Conservation (phyloP, 2,329 filamentous ascomycete species). For the Cryphonectria radicalis region DNA sequence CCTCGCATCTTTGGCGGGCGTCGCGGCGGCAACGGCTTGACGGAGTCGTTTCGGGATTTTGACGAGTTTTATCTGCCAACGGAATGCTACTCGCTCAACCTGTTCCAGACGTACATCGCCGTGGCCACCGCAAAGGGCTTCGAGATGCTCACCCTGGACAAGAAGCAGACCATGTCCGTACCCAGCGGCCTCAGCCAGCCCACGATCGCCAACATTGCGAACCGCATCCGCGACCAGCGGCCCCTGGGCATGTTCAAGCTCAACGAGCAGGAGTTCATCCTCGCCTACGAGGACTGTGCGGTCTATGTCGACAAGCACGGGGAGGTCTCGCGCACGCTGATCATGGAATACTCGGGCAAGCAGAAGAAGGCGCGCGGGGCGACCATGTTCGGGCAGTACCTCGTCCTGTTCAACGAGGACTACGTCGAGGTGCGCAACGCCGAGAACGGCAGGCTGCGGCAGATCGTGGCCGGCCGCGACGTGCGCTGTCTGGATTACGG, state of each 20-base stretch:
- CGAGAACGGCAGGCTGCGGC: constrained; percentile 88
- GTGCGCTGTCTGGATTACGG: constrained; percentile 91
- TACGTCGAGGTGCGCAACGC: constrained; percentile 98
- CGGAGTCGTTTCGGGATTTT: constrained; percentile 96
- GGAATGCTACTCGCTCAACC: constrained; percentile 92
- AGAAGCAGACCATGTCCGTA: constrained; percentile 93
- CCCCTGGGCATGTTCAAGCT: constrained; percentile 97
- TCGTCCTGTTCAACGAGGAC: constrained; percentile 92
- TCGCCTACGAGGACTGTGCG: constrained; percentile 93
- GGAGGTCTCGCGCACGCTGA: constrained; percentile 88
- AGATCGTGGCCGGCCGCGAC: constrained; percentile 91
- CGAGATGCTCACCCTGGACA: constrained; percentile 94
- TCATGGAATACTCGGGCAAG: constrained; percentile 98
- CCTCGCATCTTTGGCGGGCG: constrained; percentile 68
- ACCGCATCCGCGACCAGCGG: constrained; percentile 78
- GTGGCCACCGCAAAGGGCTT: constrained; percentile 91
- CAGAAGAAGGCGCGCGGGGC: constrained; percentile 77
- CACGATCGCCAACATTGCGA: constrained; percentile 82
- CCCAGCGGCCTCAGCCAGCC: constrained; percentile 77
- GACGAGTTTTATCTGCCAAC: constrained; percentile 98
- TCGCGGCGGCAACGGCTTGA: constrained; percentile 67
- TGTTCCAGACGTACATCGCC: constrained; percentile 93
- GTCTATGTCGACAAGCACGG: constrained; percentile 99
- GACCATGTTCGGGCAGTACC: constrained; percentile 88
- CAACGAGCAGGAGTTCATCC: constrained; percentile 87